Evolutionary conservation across 1,284 basidiomycete species (phyloP).

Genomic region (Cryptococcus sp.): DNA sequence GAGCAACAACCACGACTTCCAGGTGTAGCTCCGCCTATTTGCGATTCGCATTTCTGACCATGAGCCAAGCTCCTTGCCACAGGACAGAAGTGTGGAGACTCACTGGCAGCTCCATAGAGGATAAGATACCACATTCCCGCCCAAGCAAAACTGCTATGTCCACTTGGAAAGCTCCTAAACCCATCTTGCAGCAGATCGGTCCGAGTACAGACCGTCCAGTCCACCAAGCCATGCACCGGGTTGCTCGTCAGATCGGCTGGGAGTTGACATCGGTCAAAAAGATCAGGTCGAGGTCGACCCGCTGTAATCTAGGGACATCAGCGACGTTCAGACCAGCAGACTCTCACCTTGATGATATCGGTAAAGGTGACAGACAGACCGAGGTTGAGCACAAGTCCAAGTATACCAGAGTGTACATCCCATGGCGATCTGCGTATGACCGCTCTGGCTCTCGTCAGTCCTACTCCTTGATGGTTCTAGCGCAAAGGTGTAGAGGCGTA

Average conservation of each 20-base stretch:
- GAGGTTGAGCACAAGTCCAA: slow-evolving; percentile 52
- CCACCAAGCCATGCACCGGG: slow-evolving; percentile 67
- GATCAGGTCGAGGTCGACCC: slow-evolving; percentile 83
- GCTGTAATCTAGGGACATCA: slow-evolving; percentile 50
- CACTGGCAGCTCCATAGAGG: slow-evolving; percentile 50
- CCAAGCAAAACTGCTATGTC: slow-evolving; percentile 66
- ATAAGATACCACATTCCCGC: slow-evolving; percentile 44
- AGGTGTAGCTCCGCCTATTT: slow-evolving; percentile 70
- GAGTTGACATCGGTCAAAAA: slow-evolving; percentile 79
- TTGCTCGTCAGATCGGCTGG: slow-evolving; percentile 56
- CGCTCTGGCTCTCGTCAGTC: no score
- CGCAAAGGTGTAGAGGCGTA: slow-evolving; percentile 12
- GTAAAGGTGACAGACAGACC: slow-evolving; percentile 58
- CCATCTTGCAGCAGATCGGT: slow-evolving; percentile 71
- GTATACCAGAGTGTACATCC: slow-evolving; percentile 76
- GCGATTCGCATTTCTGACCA: slow-evolving; percentile 72
- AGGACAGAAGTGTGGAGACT: slow-evolving; percentile 35
- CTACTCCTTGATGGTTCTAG: neutral
- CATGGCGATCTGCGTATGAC: slow-evolving; percentile 70
- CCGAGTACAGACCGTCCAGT: slow-evolving; percentile 71
- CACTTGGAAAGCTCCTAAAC: slow-evolving; percentile 86
- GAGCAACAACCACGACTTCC: slow-evolving; percentile 79
- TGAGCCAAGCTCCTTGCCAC: slow-evolving; percentile 49
- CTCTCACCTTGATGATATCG: slow-evolving; percentile 65
- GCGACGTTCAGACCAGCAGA: neutral